Evolutionary conservation across 176 grass and related monocot species (phyloP).

Genomic region (Oryza brachyantha): DNA sequence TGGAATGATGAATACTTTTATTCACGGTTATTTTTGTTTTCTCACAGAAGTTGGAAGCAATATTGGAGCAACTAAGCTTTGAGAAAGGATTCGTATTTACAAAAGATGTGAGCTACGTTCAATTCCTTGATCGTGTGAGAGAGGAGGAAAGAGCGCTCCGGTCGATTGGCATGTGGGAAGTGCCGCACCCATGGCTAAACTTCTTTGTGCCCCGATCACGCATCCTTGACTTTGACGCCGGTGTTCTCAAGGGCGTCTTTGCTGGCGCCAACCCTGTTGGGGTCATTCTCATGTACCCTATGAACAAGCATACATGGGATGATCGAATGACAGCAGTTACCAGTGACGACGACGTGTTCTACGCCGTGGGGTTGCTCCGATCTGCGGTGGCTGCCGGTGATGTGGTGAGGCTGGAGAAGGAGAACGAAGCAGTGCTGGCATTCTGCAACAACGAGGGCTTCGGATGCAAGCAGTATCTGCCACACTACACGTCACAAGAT

Average conservation of each 20-base stretch:
- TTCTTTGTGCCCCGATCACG: constrained; percentile 54
- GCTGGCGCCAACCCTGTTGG: constrained; percentile 24
- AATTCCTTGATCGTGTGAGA: constrained; percentile 51
- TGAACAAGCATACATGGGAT: constrained; percentile 49
- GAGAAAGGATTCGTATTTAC: constrained; percentile 41
- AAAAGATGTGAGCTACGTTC: constrained; percentile 30
- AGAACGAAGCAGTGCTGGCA: constrained; percentile 31
- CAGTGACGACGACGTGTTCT: constrained; percentile 44
- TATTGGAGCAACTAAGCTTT: constrained; percentile 34
- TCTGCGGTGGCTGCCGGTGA: constrained; percentile 6
- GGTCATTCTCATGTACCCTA: constrained; percentile 59
- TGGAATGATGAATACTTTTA: neutral
- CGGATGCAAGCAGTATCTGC: constrained; percentile 44
- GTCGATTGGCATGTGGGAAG: constrained; percentile 34
- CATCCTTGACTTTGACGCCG: constrained; percentile 48
- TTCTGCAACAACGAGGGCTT: constrained; percentile 24
- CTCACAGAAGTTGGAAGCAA: constrained; percentile 17
- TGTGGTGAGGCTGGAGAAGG: constrained; percentile 7
- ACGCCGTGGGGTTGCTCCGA: constrained; percentile 37
- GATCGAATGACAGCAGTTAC: constrained; percentile 34
- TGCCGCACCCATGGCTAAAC: constrained; percentile 70
- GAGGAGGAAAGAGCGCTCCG: constrained; percentile 39
- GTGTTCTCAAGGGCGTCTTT: constrained; percentile 44
- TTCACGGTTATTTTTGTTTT: neutral
- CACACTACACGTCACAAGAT: constrained; percentile 19